A percentile compares a stretch with the other conserved stretches of the same genome.
Evolutionary conservation across 805 yeast species (phyloP).

Genomic region (Candida broadrunensis): DNA sequence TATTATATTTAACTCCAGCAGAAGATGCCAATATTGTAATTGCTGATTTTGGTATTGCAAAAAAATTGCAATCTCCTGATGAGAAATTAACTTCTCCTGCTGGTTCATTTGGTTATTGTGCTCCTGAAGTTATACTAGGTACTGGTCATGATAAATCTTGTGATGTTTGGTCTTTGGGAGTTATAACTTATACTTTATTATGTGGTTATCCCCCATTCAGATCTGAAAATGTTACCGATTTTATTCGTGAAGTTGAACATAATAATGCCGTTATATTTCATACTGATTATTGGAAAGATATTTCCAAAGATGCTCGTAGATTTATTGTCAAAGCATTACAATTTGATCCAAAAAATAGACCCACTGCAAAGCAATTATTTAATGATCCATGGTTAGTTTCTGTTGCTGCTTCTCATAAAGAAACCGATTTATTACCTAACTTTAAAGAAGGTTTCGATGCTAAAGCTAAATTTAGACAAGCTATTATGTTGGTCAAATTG

Average conservation of each 20-base stretch:
- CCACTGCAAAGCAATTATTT: constrained; percentile 63
- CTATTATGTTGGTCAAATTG: constrained; percentile 79
- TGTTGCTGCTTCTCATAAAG: constrained; percentile 47
- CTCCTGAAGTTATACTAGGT: constrained; percentile 85
- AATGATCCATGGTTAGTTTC: constrained; percentile 67
- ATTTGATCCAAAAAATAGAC: constrained; percentile 63
- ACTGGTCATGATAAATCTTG: constrained; percentile 93
- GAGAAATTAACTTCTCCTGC: constrained; percentile 71
- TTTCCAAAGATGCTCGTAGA: constrained; percentile 75
- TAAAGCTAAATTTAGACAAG: constrained; percentile 78
- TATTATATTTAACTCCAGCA: constrained; percentile 61
- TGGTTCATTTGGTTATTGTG: constrained; percentile 95
- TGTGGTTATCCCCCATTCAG: constrained; percentile 93
- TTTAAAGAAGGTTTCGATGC: constrained; percentile 82
- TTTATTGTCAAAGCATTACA: constrained; percentile 73
- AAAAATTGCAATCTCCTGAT: constrained; percentile 56
- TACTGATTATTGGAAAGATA: constrained; percentile 78
- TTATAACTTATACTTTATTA: constrained; percentile 82
- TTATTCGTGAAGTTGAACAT: constrained; percentile 70
- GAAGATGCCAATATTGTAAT: constrained; percentile 70
- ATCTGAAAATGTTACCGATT: constrained; percentile 78
- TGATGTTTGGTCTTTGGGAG: constrained; percentile 95
- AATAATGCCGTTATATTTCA: constrained; percentile 83
- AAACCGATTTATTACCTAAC: constrained; percentile 73
- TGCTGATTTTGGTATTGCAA: constrained; percentile 97